Evolutionary conservation across 176 grass and related monocot genomes (phyloP), one percentile per base, ranked within the genome.

Genomic region (Triticum turgidum): DNA sequence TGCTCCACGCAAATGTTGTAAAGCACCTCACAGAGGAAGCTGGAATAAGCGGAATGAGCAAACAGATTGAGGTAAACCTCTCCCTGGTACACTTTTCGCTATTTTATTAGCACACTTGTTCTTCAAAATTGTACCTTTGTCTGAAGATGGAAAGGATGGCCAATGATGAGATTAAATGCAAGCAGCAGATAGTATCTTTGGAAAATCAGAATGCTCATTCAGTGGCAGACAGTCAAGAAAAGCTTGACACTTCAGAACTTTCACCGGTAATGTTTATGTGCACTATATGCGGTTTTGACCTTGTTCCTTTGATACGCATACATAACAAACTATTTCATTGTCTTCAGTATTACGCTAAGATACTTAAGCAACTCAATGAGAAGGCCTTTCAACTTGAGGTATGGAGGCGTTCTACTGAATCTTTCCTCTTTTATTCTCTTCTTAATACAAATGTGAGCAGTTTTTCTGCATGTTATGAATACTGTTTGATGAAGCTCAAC

Each of bases 361-460:
- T 99, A 69, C 85, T 97, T 64, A 94, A 91, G 74, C 97, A 99
- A 87, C 87, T 99, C 52, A 94, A 94, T 73, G 97, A 99, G 64
- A 99, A 99, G 84, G 85, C 90, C 30, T 96, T 99, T 22, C 94
- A 99, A 88, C 94, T 99, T 12, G 97, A 99, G 97, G 97, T 98
- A 96, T 41, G 35, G 82, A 82, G 38, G 25, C 24, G 42, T 81
- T 81, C 5, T 29, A 51, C 73, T 47, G 12, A 45, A 25, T 1
- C 11, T 29, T 24, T 51, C 45, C 22, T 76, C 15, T 76, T 75
- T 42, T 47, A 21, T 21, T 21, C 7, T 65, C 59, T 63, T 56
- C 25, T 32, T 65, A 65, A 30, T 30, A 27, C 22, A 21, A 65
- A 65, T 14, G 3, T 14, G 5, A 0, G 0, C 69, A 22, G 69